A percentile compares a stretch with the other conserved stretches of the same genome.
These are phyloP conservation scores for Penicillium janthinellum DNA, from an alignment of 2,329 filamentous ascomycete genomes.

Conservation along the genomic window DNA sequence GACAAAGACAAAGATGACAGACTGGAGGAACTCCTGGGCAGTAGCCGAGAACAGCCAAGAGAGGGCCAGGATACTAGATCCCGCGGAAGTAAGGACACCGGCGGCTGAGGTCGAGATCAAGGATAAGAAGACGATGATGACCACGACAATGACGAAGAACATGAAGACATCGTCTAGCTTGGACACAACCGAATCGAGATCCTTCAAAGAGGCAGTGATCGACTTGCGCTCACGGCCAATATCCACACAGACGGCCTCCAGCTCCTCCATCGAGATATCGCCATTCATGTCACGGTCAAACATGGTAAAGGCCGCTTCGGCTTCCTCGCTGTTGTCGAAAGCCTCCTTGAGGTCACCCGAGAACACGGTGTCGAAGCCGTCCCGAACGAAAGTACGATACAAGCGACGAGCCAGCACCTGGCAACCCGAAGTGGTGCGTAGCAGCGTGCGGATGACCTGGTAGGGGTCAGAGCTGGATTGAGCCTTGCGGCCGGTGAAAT, in stretches of 20 bases:
- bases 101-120: conserved; percentile 89
- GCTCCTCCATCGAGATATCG: conserved; percentile 92
- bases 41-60: conserved; percentile 93
- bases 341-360: conserved; percentile 76
- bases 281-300: conserved; percentile 97
- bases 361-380: conserved; percentile 73
- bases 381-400: conserved; percentile 80
- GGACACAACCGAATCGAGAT: conserved; percentile 87
- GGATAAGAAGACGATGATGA: conserved; percentile 82
- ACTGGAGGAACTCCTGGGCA: conserved; percentile 91
- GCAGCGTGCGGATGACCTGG: conserved; percentile 78
- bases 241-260: conserved; percentile 90
- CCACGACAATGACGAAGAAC: conserved; percentile 79
- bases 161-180: conserved; percentile 89
- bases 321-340: conserved; percentile 81
- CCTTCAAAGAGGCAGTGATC: conserved; percentile 91
- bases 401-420: conserved; percentile 85
- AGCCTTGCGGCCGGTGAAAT: conserved; percentile 77
- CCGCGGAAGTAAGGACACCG: conserved; percentile 84
- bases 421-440: conserved; percentile 71
- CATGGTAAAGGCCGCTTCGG: conserved; percentile 83
- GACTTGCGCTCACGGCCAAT: conserved; percentile 93
- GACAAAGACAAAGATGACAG: conserved; percentile 91
- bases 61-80: conserved; percentile 82
- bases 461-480: conserved; percentile 74